Evolutionary conservation across 2,329 filamentous ascomycete species (phyloP).

Genomic region (Kalaharituber pfeilii): DNA sequence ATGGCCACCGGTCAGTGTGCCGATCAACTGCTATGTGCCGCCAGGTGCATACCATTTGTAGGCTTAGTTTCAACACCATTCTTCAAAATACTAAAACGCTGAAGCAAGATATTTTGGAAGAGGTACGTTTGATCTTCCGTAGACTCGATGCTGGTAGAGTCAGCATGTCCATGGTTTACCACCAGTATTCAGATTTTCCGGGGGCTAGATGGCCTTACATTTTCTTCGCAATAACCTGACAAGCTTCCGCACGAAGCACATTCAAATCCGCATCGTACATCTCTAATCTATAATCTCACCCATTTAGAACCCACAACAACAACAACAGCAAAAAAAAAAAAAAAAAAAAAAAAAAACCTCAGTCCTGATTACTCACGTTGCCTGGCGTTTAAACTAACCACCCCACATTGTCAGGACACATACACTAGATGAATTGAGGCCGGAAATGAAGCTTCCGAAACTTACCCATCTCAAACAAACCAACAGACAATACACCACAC

Average conservation of each 20-base stretch:
- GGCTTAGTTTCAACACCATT: conserved; percentile 55
- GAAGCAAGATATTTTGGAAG: conserved; percentile 64
- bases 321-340: too few relatives aligned
- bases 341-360: too few relatives aligned
- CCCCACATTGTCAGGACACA: background rate
- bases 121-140: conserved; percentile 68
- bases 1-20: background rate
- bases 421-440: too few relatives aligned
- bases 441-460: background rate
- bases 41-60: conserved; percentile 47
- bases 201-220: conserved; percentile 30
- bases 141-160: conserved; percentile 50
- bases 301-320: background rate
- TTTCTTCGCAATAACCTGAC: conserved; percentile 79
- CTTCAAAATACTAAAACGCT: conserved; percentile 67
- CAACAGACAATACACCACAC: conserved; percentile 69
- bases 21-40: background rate
- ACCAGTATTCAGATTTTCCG: too few relatives aligned
- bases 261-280: conserved; percentile 73
- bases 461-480: conserved; percentile 44
- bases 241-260: conserved; percentile 58
- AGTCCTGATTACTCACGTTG: conserved; percentile 27
- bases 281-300: conserved; percentile 35
- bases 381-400: conserved; percentile 54
- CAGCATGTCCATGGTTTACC: background rate